These are phyloP conservation scores for Tylopilus sp. DNA, from an alignment of 768 basidiomycete genomes.

Conservation along the genomic window DNA sequence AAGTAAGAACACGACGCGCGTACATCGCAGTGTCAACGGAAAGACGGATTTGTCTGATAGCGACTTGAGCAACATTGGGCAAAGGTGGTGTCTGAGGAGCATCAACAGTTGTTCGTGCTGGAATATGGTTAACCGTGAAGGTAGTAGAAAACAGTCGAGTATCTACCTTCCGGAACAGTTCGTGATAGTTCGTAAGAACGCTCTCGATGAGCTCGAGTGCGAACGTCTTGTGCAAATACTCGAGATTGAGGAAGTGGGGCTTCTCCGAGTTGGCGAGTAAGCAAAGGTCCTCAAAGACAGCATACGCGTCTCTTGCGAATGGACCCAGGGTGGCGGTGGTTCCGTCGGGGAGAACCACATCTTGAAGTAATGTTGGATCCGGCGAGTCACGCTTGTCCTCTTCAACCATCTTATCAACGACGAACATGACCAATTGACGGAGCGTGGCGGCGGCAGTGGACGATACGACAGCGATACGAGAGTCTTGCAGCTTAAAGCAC, in stretches of 20 bases:
- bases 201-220: constrained; percentile 97
- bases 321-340: constrained; percentile 60
- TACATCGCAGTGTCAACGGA: constrained; percentile 85
- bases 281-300: constrained; percentile 91
- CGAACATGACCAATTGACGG: constrained; percentile 95
- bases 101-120: constrained; percentile 82
- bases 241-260: constrained; percentile 78
- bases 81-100: constrained; percentile 86
- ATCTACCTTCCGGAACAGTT: constrained; percentile 75
- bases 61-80: constrained; percentile 82
- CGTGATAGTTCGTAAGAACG: constrained; percentile 88
- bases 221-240: constrained; percentile 86
- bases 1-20: constrained; percentile 89
- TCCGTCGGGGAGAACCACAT: constrained; percentile 66
- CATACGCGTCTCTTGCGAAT: constrained; percentile 80
- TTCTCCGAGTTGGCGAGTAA: constrained; percentile 79
- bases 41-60: constrained; percentile 82
- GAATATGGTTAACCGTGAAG: background rate
- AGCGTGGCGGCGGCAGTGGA: constrained; percentile 96
- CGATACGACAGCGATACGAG: constrained; percentile 92
- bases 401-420: constrained; percentile 88
- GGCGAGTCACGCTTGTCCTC: constrained; percentile 54
- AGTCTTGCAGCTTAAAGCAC: constrained; percentile 95
- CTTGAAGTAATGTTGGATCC: constrained; percentile 20
- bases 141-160: background rate